Evolutionary conservation across 805 yeast species (phyloP), one percentile per base, ranked within the genome.

Genomic region (Cyberlindnera amylophila): DNA sequence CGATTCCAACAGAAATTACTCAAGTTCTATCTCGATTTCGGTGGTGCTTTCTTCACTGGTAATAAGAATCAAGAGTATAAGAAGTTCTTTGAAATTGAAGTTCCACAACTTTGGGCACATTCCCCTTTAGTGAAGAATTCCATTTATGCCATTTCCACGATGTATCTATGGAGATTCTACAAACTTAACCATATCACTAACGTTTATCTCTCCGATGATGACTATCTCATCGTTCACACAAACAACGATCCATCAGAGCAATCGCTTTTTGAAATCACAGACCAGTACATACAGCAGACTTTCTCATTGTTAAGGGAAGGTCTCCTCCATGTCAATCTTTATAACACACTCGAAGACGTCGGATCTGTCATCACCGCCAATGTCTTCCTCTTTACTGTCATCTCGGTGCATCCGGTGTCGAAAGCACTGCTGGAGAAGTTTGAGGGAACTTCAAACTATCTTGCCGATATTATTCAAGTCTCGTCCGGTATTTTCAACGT

Each of bases 1-100:
- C 33, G 43, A 9, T 50, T 53, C 32, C 59, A 54, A 32, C 50
- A 48, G 13, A 44, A 47, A 15, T 34, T 56, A 17, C 31, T 56
- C 16, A 51, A 45, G 34, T 49, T 48, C 34, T 56, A 50, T 34
- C 9, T 49, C 11, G 53, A 50, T 29, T 56, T 54, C 36, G 54
- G 57, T 19, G 54, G 54, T 13, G 33, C 30, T 4, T 46, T 51
- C 41, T 52, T 56, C 37, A 42, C 57, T 0, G 38, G 44, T 2
- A 48, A 48, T 38, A 41, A 42, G 32, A 44, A 43, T 21, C 21
- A 37, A 17, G 32, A 44, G 12, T 32, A 46, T 10, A 39, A 40
- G 26, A 30, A 23, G 2, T 42, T 56, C 18, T 47, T 57, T 50
- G 47, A 40, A 6, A 7, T 23, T 15, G 57, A 50, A 15, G 54